Conservation (phyloP, 352 stramenopile genomes). For the Salisapilia sapeloensis region DNA sequence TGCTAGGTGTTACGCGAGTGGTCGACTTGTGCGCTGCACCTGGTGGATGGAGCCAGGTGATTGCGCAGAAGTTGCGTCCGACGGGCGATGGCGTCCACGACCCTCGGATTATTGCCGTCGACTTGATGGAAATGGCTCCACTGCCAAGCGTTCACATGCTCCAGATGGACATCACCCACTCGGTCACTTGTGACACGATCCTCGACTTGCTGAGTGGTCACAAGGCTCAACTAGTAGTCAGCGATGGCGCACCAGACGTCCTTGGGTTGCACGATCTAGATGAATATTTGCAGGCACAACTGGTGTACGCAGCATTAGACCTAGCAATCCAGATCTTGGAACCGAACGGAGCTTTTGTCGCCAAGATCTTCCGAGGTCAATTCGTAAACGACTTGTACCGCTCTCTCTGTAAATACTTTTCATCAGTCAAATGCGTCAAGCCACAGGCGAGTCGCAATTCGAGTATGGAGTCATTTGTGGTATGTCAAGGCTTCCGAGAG, state of each 20-base stretch:
- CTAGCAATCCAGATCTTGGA: conserved; percentile 68
- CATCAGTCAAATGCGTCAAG: conserved; percentile 60
- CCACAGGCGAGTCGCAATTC: conserved; percentile 74
- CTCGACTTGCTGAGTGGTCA: conserved; percentile 45
- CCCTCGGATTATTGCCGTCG: conserved; percentile 52
- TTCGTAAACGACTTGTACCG: conserved; percentile 56
- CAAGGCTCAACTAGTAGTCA: conserved; percentile 95
- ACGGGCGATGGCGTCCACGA: conserved; percentile 1
- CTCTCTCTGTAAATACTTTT: conserved; percentile 55
- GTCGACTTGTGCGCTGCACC: conserved; percentile 73
- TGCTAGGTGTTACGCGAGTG: conserved; percentile 44
- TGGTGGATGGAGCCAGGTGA: conserved; percentile 78
- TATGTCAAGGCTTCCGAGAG: conserved; percentile 50
- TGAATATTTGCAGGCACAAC: conserved; percentile 66
- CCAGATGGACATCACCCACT: conserved; percentile 73
- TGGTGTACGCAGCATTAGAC: conserved; percentile 63
- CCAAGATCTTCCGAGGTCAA: conserved; percentile 76
- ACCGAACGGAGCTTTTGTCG: conserved; percentile 54
- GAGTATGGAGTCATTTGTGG: conserved; percentile 70
- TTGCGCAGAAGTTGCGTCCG: conserved; percentile 51
- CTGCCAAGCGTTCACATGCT: conserved; percentile 71
- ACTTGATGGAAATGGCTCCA: conserved; percentile 94
- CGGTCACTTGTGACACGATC: conserved; percentile 52
- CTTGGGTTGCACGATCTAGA: conserved; percentile 64
- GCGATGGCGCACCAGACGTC: conserved; percentile 98